Base-by-base conservation (phyloP, 805 yeast species). In the Brettanomyces bruxellensis region DNA sequence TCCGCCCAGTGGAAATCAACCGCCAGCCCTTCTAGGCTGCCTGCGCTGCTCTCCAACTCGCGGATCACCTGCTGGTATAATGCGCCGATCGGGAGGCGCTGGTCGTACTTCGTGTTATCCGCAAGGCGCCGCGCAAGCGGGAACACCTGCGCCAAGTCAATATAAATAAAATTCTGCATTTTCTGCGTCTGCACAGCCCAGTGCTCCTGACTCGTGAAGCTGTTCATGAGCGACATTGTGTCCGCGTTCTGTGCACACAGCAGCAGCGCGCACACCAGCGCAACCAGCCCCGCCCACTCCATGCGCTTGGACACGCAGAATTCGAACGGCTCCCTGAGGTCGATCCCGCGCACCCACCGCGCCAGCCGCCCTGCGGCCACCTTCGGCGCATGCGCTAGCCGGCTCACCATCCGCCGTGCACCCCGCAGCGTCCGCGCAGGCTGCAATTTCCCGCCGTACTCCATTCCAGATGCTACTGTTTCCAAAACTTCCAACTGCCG, bases 1-100 rank as follows among this genome's bases (percentile, higher is more conserved):
- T 43, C 46, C 5, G 41, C 34, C 46, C 46, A 43, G 37, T 38
- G 25, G 46, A 43, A 43, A 3, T 43, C 46, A 4, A 43, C 14
- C 12, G 36, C 4, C 25, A 43, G 12, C 8, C 14, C 41, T 5
- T 24, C 36, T 18, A 43, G 12, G 22, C 22, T 23, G 13, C 46
- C 46, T 7, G 13, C 8, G 13, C 14, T 12, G 18, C 5, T 8
- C 24, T 18, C 36, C 30, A 43, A 12, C 18, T 36, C 14, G 11
- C 46, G 41, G 24, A 9, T 12, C n/a, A 43, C 14, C 23, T 37
- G 24, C 25, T 28, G n/a, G 25, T 37, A 38, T 3, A 37, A 12
- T 9, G 37, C 24, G 5, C 41, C 34, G 13, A 37, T 30, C 25
- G 46, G 46, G 4, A 43, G 24, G 34, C 46, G 34, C 36, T 43